Evolutionary conservation across 1,284 basidiomycete genomes (phyloP), one percentile per base, ranked within the genome.

Genomic region (Sporisorium sorghi): DNA sequence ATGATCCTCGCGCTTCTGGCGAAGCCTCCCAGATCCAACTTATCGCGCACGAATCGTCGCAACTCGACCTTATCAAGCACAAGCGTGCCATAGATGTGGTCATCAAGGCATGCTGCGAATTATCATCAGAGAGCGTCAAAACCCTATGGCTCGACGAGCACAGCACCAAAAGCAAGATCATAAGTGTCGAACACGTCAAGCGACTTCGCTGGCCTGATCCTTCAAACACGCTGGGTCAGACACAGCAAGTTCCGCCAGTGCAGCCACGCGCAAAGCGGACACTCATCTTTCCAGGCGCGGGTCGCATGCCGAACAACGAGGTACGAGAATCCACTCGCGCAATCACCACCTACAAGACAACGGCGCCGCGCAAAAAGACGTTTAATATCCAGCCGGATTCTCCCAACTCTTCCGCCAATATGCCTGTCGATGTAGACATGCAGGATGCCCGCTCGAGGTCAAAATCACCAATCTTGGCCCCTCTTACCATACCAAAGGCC

Each of bases 381-480:
- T 69, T 69, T 24, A 48, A 69, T 44, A 63, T 69, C 19, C 60
- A 69, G 30, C 60, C 67, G 2, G 44, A 42, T 23, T 69, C 66
- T 32, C 66, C 66, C 17, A 42, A 28, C 28, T 49, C 52, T 47
- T 35, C 51, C 24, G 35, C 52, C 19, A 35, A 42, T 24, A 14
- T 17, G 9, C 17, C 44, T 1, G 37, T 37, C 14, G 51, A 68
- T 24, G 40, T 61, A 24, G 46, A 52, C n/a, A 58, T 54, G 58
- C 37, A 33, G 2, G 55, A 62, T 23, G 50, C 46, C 19, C 32
- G 19, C 14, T 11, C 54, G 4, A 7, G 19, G 2, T 39, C 54
- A 7, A 46, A n/a, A 17, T 46, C 57, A 19, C 48, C 67, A 11
- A 12, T 43, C 14, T 52, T 59, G 11, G 42, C 44, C 1, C 3